These are phyloP conservation scores for Pyrrhoderma noxium DNA, from an alignment of 1,284 basidiomycete genomes.

Conservation along the genomic window DNA sequence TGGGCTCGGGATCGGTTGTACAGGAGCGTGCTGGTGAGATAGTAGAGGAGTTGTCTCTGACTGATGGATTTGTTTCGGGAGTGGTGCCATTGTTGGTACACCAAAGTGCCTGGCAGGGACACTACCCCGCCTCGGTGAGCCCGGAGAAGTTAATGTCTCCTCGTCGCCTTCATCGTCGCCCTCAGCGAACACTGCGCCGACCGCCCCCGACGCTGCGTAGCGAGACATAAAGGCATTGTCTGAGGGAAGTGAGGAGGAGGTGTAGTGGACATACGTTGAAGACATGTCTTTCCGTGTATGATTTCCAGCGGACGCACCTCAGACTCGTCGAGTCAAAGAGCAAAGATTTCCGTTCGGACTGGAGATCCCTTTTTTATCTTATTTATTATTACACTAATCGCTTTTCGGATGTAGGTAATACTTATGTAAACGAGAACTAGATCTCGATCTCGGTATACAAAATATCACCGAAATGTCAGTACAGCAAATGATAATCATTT, in stretches of 20 bases:
- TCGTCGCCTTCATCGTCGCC: conserved; percentile 15
- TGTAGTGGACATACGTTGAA: conserved; percentile 42
- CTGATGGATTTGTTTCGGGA: conserved; percentile 22
- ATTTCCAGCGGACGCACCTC: too few species aligned
- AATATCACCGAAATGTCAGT: too few species aligned
- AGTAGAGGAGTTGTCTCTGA: conserved; percentile 49
- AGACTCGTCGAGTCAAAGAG: too few species aligned
- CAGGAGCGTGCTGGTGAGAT: conserved; percentile 29
- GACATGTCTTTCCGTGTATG: conserved; percentile 31
- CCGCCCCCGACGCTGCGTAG: conserved; percentile 29
- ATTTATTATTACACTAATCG: too few species aligned
- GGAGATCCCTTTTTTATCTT: too few species aligned
- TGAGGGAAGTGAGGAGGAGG: conserved; percentile 47
- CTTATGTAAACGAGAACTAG: too few species aligned
- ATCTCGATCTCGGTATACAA: too few species aligned
- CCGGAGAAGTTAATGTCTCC: conserved; percentile 12
- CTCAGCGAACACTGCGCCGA: conserved; percentile 2
- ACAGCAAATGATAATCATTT: too few species aligned
- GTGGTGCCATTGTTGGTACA: conserved; percentile 28
- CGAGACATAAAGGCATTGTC: conserved; percentile 56
- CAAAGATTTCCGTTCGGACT: too few species aligned
- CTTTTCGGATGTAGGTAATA: too few species aligned
- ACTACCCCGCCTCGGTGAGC: conserved; percentile 25
- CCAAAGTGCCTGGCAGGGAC: conserved; percentile 25
- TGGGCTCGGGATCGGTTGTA: conserved; percentile 42